Percentiles rank a stretch among this genome's conserved stretches.
Evolutionary conservation across 495 filamentous ascomycete genomes (phyloP).

Genomic region (Aspergillus steynii): DNA sequence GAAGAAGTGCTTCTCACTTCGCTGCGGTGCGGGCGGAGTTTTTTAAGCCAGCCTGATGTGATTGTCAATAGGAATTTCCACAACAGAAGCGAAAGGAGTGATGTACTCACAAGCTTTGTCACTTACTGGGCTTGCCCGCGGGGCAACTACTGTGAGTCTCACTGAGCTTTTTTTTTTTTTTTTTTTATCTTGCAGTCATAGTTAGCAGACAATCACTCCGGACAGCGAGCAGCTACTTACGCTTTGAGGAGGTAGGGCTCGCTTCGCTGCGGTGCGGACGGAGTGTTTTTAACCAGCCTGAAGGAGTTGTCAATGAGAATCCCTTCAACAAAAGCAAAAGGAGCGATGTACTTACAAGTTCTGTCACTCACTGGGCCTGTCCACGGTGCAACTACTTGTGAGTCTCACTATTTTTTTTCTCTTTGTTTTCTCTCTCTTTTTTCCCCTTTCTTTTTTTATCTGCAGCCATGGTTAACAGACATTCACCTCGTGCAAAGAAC

Average conservation of each 20-base stretch:
- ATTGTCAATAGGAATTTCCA: neutral
- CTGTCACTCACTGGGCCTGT: constrained; percentile 15
- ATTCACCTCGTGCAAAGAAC: neutral
- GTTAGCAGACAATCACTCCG: too few relatives aligned
- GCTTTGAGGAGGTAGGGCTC: neutral
- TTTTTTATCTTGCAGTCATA: too few relatives aligned
- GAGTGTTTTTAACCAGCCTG: constrained; percentile 14
- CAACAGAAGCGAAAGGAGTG: neutral
- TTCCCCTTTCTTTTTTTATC: too few relatives aligned
- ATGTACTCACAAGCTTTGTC: constrained; percentile 14
- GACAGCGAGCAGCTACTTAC: neutral
- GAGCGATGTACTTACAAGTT: constrained; percentile 8
- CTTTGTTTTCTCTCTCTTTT: too few relatives aligned
- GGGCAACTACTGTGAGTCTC: constrained; percentile 2
- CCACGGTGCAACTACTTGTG: constrained; percentile 3
- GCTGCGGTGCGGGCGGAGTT: constrained; percentile 3
- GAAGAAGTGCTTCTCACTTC: neutral
- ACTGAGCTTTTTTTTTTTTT: neutral
- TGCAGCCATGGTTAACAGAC: too few relatives aligned
- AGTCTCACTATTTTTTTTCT: too few relatives aligned
- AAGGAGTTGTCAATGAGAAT: too few relatives aligned
- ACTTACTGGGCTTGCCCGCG: constrained; percentile 11
- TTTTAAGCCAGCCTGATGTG: constrained; percentile 19
- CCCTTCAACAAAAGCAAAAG: too few relatives aligned
- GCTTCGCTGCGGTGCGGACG: constrained; percentile 7